These are phyloP conservation scores for Chytriomyces confervae DNA, from an alignment of 192 early-diverging fungal species.

Conservation along the genomic window DNA sequence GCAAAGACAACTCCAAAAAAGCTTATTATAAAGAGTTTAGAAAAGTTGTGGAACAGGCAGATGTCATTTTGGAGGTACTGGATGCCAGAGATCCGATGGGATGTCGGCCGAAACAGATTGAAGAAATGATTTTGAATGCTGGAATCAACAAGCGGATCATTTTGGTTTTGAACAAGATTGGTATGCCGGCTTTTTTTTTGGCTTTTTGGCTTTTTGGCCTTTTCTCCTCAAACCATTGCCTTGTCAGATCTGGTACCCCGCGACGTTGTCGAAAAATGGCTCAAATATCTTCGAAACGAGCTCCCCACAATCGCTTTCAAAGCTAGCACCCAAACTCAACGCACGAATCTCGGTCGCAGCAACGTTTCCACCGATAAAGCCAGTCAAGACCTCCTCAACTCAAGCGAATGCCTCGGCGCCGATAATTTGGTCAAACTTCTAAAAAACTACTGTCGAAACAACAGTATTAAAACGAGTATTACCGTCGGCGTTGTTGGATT, in stretches of 20 bases:
- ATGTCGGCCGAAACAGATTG: conserved; percentile 88
- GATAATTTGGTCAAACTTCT: conserved; percentile 91
- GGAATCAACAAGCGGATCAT: conserved; percentile 91
- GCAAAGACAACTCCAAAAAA: conserved; percentile 93
- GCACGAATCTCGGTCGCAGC: conserved; percentile 82
- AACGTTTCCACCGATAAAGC: conserved; percentile 64
- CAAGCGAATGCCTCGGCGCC: conserved; percentile 88
- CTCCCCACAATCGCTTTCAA: conserved; percentile 98
- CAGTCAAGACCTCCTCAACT: conserved; percentile 66
- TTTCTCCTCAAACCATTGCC: not conserved
- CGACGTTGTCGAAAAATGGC: conserved; percentile 91
- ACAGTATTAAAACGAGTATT: conserved; percentile 93
- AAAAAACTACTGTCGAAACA: conserved; percentile 97
- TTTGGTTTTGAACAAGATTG: conserved; percentile 96
- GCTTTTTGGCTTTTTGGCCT: not conserved
- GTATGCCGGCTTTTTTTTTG: conserved; percentile 48
- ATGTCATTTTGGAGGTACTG: conserved; percentile 95
- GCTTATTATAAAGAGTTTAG: conserved; percentile 97
- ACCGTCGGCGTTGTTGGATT: conserved; percentile 98
- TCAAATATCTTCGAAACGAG: conserved; percentile 94
- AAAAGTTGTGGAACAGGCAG: conserved; percentile 95
- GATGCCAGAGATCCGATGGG: conserved; percentile 98
- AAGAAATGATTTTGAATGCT: conserved; percentile 89
- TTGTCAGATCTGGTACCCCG: conserved; percentile 87
- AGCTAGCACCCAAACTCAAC: conserved; percentile 93